Evolutionary conservation across 2,329 filamentous ascomycete species (phyloP).

Genomic region (Capronia epimyces): DNA sequence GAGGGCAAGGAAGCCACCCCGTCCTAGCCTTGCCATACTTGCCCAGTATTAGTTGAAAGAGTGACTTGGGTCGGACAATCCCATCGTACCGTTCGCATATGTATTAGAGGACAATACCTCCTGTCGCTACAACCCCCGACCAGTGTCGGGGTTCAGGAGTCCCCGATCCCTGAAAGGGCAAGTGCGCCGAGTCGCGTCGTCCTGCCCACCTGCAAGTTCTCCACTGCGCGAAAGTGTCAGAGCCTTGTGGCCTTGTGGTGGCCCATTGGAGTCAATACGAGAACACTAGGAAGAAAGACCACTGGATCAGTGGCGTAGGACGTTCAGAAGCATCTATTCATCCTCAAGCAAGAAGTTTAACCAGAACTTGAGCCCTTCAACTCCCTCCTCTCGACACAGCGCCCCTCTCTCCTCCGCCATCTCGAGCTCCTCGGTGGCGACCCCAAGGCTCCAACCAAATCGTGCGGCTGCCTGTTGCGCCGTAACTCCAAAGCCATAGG

Average conservation of each 20-base stretch:
- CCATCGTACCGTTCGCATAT: slow-evolving; percentile 1
- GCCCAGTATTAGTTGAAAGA: slow-evolving; percentile 18
- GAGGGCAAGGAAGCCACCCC: slow-evolving; percentile 78
- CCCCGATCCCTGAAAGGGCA: slow-evolving; percentile 8
- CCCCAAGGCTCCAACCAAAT: slow-evolving; percentile 96
- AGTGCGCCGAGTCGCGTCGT: slow-evolving; percentile 12
- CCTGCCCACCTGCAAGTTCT: not conserved
- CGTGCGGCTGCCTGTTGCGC: slow-evolving; percentile 81
- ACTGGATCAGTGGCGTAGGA: not conserved
- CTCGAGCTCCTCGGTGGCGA: slow-evolving; percentile 89
- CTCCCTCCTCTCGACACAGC: slow-evolving; percentile 82
- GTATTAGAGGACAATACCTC: not conserved
- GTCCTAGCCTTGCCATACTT: slow-evolving; percentile 53
- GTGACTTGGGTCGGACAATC: slow-evolving; percentile 26
- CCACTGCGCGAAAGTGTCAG: not conserved
- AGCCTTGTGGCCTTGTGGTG: not conserved
- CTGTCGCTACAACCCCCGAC: not conserved
- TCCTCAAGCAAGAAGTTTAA: slow-evolving; percentile 56
- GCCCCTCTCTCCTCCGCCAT: slow-evolving; percentile 92
- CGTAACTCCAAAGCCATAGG: slow-evolving; percentile 79
- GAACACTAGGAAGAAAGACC: no score
- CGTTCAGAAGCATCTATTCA: not conserved
- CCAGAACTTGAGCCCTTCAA: slow-evolving; percentile 92
- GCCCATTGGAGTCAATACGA: no score
- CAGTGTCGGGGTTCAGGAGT: not conserved